Evolutionary conservation across 1,284 basidiomycete genomes (phyloP).

Genomic region (Cutaneotrichosporon arboriforme): DNA sequence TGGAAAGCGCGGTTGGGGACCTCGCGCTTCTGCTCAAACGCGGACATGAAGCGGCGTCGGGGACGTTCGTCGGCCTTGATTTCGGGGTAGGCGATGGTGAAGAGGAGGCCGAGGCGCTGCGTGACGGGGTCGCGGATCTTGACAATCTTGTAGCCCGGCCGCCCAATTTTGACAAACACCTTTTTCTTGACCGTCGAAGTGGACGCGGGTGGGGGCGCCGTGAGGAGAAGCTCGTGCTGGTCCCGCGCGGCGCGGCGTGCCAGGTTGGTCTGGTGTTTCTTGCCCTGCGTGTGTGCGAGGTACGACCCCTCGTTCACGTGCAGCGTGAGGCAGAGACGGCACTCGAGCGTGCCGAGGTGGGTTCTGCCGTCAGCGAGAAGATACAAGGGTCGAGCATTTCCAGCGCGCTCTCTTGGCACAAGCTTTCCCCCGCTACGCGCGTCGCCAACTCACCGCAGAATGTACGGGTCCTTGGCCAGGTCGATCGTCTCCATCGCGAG

Average conservation of each 20-base stretch:
- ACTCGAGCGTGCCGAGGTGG: slow-evolving; percentile 94
- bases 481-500: slow-evolving; percentile 95
- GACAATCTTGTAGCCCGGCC: slow-evolving; percentile 59
- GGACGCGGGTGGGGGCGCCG: slow-evolving; percentile 63
- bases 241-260: slow-evolving; percentile 92
- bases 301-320: slow-evolving; percentile 99
- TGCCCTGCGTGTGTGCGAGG: slow-evolving; percentile 97
- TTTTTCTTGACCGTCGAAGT: slow-evolving; percentile 67
- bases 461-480: slow-evolving; percentile 97
- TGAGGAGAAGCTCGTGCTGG: slow-evolving; percentile 86
- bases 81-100: slow-evolving; percentile 92
- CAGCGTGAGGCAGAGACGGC: slow-evolving; percentile 91
- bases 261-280: slow-evolving; percentile 98
- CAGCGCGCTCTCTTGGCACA: too few species aligned
- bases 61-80: slow-evolving; percentile 82
- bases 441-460: slow-evolving; percentile 57
- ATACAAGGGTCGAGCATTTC: too few species aligned
- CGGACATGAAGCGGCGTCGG: slow-evolving; percentile 90
- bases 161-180: slow-evolving; percentile 94
- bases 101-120: slow-evolving; percentile 75
- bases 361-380: slow-evolving; percentile 54
- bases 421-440: background rate
- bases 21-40: slow-evolving; percentile 96
- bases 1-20: slow-evolving; percentile 93
- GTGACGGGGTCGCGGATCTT: slow-evolving; percentile 52